Conservation (phyloP, 2,329 filamentous ascomycete genomes). For the Pseudogymnoascus sp. region DNA sequence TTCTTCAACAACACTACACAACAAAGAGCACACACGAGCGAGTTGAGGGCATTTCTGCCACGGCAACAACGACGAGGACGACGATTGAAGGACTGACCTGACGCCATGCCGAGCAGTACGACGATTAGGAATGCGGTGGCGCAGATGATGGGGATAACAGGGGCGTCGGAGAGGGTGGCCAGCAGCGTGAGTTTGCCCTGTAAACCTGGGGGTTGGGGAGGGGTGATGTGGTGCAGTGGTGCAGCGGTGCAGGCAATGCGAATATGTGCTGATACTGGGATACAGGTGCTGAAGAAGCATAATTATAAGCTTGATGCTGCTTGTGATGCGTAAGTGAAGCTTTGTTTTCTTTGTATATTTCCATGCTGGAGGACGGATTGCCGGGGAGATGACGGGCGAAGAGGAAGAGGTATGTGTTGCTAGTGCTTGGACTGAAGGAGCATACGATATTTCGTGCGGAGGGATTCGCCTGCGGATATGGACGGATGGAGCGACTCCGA, state of each 20-base stretch:
- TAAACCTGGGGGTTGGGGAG: background rate
- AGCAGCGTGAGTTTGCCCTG: slow-evolving; percentile 19
- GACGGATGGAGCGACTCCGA: slow-evolving; percentile 2
- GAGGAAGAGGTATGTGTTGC: background rate
- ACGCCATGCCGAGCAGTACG: slow-evolving; percentile 26
- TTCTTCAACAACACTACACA: background rate
- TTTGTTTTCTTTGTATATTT: slow-evolving; percentile 11
- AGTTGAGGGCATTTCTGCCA: background rate
- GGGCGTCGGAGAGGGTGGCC: slow-evolving; percentile 25
- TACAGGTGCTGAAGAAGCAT: slow-evolving; percentile 30
- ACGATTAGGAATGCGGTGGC: slow-evolving; percentile 20
- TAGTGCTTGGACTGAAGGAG: background rate
- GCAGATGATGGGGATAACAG: slow-evolving; percentile 29
- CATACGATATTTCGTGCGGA: background rate
- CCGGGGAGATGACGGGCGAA: background rate
- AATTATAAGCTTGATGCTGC: slow-evolving; percentile 33
- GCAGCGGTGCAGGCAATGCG: too few species aligned
- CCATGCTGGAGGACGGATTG: background rate
- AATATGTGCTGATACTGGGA: slow-evolving; percentile 7
- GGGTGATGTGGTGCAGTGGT: background rate
- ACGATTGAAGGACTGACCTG: background rate
- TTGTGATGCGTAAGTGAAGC: slow-evolving; percentile 32
- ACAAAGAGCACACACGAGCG: background rate
- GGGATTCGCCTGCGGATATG: background rate
- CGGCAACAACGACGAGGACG: background rate